Conservation (phyloP, 352 stramenopile species). For the Aphanomyces cochlioides region DNA sequence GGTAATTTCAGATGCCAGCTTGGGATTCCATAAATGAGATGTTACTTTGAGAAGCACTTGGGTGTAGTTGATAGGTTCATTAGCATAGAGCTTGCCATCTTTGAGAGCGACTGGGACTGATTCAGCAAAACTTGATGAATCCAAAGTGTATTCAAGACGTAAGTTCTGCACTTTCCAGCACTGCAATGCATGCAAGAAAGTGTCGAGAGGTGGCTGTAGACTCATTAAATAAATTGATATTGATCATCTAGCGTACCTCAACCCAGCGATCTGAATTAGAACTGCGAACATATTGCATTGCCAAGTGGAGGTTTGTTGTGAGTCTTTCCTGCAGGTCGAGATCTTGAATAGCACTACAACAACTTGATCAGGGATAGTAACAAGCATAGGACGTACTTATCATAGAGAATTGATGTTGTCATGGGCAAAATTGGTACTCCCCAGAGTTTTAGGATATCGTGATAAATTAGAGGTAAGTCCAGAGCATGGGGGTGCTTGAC, state of each 20-base stretch:
- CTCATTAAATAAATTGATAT: not conserved
- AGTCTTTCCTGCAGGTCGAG: not conserved
- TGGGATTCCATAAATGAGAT: not conserved
- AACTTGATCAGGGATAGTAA: not conserved
- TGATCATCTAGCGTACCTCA: not conserved
- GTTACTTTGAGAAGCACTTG: constrained; percentile 5
- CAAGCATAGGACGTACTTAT: not conserved
- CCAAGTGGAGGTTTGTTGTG: not conserved
- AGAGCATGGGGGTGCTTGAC: not conserved
- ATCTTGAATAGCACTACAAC: not conserved
- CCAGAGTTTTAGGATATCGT: not conserved
- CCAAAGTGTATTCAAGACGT: not conserved
- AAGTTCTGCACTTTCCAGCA: constrained; percentile 7
- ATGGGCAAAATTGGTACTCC: not conserved
- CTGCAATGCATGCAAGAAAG: constrained; percentile 2
- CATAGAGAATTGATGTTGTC: not conserved
- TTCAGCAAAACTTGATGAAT: not conserved
- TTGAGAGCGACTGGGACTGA: not conserved
- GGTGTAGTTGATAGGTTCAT: constrained; percentile 6
- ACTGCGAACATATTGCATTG: not conserved
- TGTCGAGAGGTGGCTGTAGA: not conserved
- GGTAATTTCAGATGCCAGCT: not conserved
- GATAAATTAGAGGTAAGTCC: not conserved
- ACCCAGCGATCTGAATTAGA: not conserved
- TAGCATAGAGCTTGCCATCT: constrained; percentile 1